phyloP scores from a whole-genome alignment of 2,329 filamentous ascomycete species.

The Hysterium pulicare region DNA sequence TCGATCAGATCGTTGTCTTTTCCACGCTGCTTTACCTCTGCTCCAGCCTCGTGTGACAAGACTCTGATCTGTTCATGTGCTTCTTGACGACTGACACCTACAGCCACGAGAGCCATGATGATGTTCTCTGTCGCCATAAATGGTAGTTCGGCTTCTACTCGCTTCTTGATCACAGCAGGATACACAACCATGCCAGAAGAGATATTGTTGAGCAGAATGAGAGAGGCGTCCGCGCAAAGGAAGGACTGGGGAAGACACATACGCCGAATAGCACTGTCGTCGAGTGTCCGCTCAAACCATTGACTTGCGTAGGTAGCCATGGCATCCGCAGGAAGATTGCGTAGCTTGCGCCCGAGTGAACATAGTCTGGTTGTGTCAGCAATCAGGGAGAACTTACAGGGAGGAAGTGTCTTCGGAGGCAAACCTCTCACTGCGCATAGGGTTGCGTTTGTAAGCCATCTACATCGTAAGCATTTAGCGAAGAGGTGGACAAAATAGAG shows the following conservation, averaged over 20 bases:
- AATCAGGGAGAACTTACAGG: too few relatives aligned
- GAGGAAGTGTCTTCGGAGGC: too few relatives aligned
- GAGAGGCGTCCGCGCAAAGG: slow-evolving; percentile 53
- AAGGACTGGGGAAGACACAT: slow-evolving; percentile 50
- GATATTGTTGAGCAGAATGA: slow-evolving; percentile 69
- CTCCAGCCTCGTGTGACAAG: slow-evolving; percentile 70
- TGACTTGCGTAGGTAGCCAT: slow-evolving; percentile 68
- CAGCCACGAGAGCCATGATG: slow-evolving; percentile 65
- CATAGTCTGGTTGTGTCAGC: too few relatives aligned
- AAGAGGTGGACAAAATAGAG: neutral
- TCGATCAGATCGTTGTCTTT: slow-evolving; percentile 78
- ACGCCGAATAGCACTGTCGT: slow-evolving; percentile 69
- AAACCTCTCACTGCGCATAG: slow-evolving; percentile 59
- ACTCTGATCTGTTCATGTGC: slow-evolving; percentile 84
- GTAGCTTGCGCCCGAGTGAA: slow-evolving; percentile 55
- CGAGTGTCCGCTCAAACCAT: slow-evolving; percentile 75
- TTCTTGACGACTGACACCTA: slow-evolving; percentile 71
- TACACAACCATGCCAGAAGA: slow-evolving; percentile 74
- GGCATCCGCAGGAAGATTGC: slow-evolving; percentile 54
- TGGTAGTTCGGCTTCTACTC: slow-evolving; percentile 72
- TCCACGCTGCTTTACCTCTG: slow-evolving; percentile 68
- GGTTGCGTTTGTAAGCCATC: slow-evolving; percentile 64
- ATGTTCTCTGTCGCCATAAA: slow-evolving; percentile 71
- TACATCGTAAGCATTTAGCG: neutral
- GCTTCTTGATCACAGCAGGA: slow-evolving; percentile 65